Base-by-base conservation (phyloP, 768 basidiomycete genomes). In the Candolleomyces efflorescens region DNA sequence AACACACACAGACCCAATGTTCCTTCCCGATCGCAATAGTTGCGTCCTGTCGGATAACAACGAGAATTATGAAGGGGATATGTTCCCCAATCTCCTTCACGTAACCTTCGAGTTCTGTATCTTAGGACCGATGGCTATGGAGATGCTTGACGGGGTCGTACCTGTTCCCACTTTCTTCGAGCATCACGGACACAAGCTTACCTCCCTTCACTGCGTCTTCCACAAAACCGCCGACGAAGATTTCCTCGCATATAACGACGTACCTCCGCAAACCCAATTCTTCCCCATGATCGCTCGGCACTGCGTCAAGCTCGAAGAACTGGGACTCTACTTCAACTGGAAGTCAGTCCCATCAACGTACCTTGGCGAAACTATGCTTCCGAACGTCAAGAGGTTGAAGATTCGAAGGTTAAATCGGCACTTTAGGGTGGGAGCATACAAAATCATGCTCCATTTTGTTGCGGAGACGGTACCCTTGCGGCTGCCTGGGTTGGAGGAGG, bases 141-240 rank as follows among this genome's bases (percentile, higher is more conserved):
- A 53, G 38, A 53, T 53, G 52, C n/a, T 53, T 6, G 38, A 23
- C 11, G 52, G 52, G 10, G 22, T 11, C 15, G 9, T 53, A 11
- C 52, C 52, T 41, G n/a, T 15, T 3, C 52, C 52, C 2, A 41
- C 52, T 9, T 39, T 53, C 18, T 37, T 53, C 11, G 52, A 53
- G n/a, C 15, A 20, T 17, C 52, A 53, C 39, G 52, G 52, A 22
- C 52, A 53, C 52, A 53, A 53, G n/a, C n/a, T 53, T 22, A 53
- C 52, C 36, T 53, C 52, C 37, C 10, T 53, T 10, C 18, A 53
- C 38, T 53, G 52, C 17, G 15, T 24, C n/a, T 49, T 18, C 48
- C 22, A 49, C 26, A 15, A 38, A 10, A 38, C 15, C 1, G 12
- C 27, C 20, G 17, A 15, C n/a, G 38, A 38, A 32, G 38, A 43